A percentile compares a stretch with the other conserved stretches of the same genome.
Conservation (phyloP, 768 basidiomycete genomes). For the Pleurotus cornucopiae region DNA sequence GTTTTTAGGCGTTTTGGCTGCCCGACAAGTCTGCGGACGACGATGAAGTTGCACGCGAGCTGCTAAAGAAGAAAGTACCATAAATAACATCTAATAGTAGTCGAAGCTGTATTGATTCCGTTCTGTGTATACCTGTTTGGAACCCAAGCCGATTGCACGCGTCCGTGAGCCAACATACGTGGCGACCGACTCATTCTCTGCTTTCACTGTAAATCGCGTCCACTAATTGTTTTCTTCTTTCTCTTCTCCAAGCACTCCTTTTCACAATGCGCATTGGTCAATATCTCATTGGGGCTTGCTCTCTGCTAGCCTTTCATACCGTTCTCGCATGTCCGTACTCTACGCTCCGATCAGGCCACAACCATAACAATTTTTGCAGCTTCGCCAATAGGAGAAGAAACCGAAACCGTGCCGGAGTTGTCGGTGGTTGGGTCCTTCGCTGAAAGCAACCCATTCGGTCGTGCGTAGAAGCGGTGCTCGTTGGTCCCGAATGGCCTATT, state of each 20-base stretch:
- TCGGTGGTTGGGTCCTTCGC: slow-evolving; percentile 54
- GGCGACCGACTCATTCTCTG: neutral
- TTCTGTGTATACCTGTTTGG: neutral
- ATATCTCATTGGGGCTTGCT: slow-evolving; percentile 10
- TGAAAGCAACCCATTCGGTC: slow-evolving; percentile 71
- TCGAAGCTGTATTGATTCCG: neutral
- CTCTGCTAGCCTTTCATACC: slow-evolving; percentile 13
- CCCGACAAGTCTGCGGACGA: slow-evolving; percentile 34
- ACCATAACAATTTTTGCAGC: slow-evolving; percentile 12
- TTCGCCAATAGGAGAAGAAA: slow-evolving; percentile 9
- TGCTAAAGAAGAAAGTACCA: slow-evolving; percentile 51
- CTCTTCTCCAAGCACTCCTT: neutral
- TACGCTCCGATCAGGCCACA: slow-evolving; percentile 6
- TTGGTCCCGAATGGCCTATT: slow-evolving; percentile 10
- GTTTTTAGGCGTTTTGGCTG: slow-evolving; percentile 19
- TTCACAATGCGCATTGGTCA: slow-evolving; percentile 17
- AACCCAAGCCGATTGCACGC: neutral
- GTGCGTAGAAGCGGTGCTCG: slow-evolving; percentile 38
- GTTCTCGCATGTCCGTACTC: slow-evolving; percentile 16
- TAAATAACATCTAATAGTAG: neutral
- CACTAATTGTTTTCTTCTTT: neutral
- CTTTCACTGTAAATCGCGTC: neutral
- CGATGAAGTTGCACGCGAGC: slow-evolving; percentile 67
- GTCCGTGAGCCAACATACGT: neutral
- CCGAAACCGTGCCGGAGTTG: slow-evolving; percentile 51